Conservation (phyloP, 192 early-diverging fungal genomes). For the Coemansia sp. region DNA sequence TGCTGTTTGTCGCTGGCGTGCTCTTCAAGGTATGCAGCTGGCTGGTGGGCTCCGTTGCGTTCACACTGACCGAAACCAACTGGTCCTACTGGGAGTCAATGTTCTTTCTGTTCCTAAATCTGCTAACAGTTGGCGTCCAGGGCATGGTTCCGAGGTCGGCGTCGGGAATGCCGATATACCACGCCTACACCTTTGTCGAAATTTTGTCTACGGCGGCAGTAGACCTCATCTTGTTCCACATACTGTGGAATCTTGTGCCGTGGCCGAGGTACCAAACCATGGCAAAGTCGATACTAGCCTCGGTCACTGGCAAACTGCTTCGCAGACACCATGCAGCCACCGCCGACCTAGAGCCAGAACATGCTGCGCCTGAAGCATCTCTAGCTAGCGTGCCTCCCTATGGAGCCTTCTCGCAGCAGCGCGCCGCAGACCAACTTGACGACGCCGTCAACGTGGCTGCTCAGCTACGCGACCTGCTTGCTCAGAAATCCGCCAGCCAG, state of each 20-base stretch:
- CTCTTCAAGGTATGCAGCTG: constrained; percentile 47
- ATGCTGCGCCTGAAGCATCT: not conserved
- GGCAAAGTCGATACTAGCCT: constrained; percentile 15
- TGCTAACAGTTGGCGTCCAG: constrained; percentile 49
- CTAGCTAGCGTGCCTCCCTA: constrained; percentile 3
- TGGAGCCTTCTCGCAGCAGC: not conserved
- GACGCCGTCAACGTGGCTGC: constrained; percentile 22
- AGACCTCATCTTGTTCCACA: constrained; percentile 39
- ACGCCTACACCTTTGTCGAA: constrained; percentile 41
- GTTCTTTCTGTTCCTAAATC: constrained; percentile 48
- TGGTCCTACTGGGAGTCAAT: constrained; percentile 55
- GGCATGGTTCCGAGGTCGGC: constrained; percentile 38
- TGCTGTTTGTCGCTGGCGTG: constrained; percentile 31
- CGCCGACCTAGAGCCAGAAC: constrained; percentile 9
- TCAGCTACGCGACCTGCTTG: constrained; percentile 30
- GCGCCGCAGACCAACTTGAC: constrained; percentile 26
- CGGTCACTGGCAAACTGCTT: constrained; percentile 16
- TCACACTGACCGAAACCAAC: constrained; percentile 37
- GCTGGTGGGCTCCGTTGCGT: constrained; percentile 39
- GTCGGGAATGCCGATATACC: constrained; percentile 41
- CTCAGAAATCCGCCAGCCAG: constrained; percentile 19
- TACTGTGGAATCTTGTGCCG: constrained; percentile 42
- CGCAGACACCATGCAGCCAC: not conserved
- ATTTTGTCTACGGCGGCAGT: constrained; percentile 45
- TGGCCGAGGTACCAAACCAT: constrained; percentile 30